Base-by-base conservation (phyloP, 2,329 filamentous ascomycete genomes). In the Neofusicoccum parvum region DNA sequence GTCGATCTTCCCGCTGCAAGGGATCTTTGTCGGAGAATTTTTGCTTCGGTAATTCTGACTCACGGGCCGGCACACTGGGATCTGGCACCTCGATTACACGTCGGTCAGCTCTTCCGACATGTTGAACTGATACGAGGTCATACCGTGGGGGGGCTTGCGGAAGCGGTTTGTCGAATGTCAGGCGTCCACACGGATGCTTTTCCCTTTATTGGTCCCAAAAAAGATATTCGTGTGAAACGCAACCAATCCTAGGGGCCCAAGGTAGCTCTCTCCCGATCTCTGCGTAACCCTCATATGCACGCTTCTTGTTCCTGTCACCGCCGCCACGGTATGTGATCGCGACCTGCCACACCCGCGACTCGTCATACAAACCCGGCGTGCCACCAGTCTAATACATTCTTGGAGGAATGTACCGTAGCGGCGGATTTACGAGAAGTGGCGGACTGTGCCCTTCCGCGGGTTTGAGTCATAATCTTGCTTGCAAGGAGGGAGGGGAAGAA, bases 291-390 rank as follows among this genome's bases (percentile, higher is more conserved):
- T 45, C 14, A n/a, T 11, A 59, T 59, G 54, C 54, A 59, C 7
- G 54, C 54, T 46, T 46, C 54, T 39, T 46, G 54, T 59, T 59
- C 54, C 54, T 59, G 54, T 59, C 54, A 59, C 54, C 54, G 39
- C 54, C 12, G 54, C 39, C 54, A 46, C 39, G 54, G 54, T 41
- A 59, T 14, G 54, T 45, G 23, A n/a, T n/a, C 20, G 34, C 34
- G 5, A 17, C 36, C 53, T 7, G 17, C 37, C 53, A 56, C 50
- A 53, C 17, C 32, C n/a, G 50, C 50, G n/a, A 20, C 3, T 46
- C 39, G 53, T 45, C 39, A 34, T 43, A 45, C 37, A 27, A 12
- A 46, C 36, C 36, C 14, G 49, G 53, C 34, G 54, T 59, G 39
- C 6, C 54, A 59, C 54, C 14, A 20, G 5, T 17, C 39, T 32